These are phyloP conservation scores for Talaromyces nanjingensis DNA, from an alignment of 495 filamentous ascomycete genomes.

Conservation along the genomic window DNA sequence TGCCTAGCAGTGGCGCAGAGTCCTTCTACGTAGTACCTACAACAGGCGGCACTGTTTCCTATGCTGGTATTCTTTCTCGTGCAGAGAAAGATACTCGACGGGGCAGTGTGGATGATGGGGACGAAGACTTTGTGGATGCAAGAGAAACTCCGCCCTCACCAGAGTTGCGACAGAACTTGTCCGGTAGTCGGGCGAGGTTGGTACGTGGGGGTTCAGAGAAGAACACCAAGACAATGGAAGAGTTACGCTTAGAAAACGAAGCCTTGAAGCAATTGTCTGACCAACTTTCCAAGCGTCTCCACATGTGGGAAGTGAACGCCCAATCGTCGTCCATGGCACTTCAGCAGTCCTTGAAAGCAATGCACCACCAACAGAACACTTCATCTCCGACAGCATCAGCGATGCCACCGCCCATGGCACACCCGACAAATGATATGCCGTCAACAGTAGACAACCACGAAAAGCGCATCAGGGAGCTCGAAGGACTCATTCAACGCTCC, in stretches of 20 bases:
- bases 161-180: conserved; percentile 31
- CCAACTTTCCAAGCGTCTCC: conserved; percentile 66
- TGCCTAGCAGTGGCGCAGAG: conserved; percentile 51
- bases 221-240: conserved; percentile 61
- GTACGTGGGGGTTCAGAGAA: conserved; percentile 20
- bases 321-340: conserved; percentile 76
- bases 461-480: conserved; percentile 39
- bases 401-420: conserved; percentile 19
- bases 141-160: conserved; percentile 58
- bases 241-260: conserved; percentile 75
- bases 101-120: conserved; percentile 47
- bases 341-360: conserved; percentile 68
- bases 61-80: conserved; percentile 76
- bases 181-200: conserved; percentile 17
- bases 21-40: conserved; percentile 94
- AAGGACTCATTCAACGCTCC: conserved; percentile 36
- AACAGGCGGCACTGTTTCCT: conserved; percentile 80
- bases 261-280: conserved; percentile 69
- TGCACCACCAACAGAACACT: conserved; percentile 47
- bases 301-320: conserved; percentile 78
- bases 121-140: conserved; percentile 82
- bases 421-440: conserved; percentile 6
- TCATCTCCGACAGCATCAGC: conserved; percentile 25
- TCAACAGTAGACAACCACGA: conserved; percentile 26
- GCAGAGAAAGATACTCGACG: conserved; percentile 56